phyloP scores from a whole-genome alignment of 768 basidiomycete genomes.

The Lentinula sp. region DNA sequence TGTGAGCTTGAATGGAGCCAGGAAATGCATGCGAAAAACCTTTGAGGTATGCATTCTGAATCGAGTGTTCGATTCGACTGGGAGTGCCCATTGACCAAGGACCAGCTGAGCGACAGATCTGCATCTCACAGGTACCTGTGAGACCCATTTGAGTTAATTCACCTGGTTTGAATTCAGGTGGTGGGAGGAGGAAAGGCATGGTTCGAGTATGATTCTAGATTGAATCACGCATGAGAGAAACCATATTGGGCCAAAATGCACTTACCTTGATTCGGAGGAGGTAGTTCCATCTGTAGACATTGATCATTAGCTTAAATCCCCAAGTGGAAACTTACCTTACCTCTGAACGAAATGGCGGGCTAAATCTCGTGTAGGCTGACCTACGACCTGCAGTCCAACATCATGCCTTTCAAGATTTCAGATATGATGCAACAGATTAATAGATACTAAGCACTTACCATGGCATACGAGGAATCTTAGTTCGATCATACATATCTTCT shows the following conservation, averaged over 20 bases:
- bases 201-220: conserved; percentile 79
- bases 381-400: conserved; percentile 91
- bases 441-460: conserved; percentile 52
- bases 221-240: neutral
- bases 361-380: conserved; percentile 92
- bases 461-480: conserved; percentile 89
- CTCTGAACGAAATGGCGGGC: conserved; percentile 93
- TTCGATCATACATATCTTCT: conserved; percentile 93
- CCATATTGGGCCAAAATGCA: neutral
- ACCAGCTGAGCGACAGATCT: conserved; percentile 92
- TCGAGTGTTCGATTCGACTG: conserved; percentile 80
- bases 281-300: conserved; percentile 75
- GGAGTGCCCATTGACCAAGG: conserved; percentile 96
- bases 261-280: conserved; percentile 86
- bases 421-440: neutral
- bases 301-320: neutral
- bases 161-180: conserved; percentile 81
- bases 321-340: conserved; percentile 30
- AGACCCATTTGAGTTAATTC: conserved; percentile 78
- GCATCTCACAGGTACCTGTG: conserved; percentile 94
- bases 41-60: conserved; percentile 91
- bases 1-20: neutral
- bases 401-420: conserved; percentile 73
- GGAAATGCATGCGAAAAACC: conserved; percentile 34
- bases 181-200: conserved; percentile 93